phyloP scores from a whole-genome alignment of 805 yeast species.

The Yamadazyma laniorum region DNA sequence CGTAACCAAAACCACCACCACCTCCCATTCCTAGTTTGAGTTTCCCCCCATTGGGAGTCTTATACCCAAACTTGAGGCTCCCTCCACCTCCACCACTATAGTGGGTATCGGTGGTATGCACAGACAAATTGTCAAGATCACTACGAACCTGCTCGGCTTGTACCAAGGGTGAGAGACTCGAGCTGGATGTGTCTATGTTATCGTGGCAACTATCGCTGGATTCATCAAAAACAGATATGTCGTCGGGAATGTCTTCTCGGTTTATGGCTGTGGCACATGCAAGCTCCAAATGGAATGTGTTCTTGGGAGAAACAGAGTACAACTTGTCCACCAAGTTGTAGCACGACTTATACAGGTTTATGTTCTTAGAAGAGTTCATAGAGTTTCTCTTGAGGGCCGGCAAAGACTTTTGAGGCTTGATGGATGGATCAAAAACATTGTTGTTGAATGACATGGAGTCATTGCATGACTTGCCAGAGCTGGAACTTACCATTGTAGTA shows the following conservation, averaged over 20 bases:
- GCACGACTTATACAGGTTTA: slow-evolving; percentile 20
- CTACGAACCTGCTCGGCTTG: slow-evolving; percentile 1
- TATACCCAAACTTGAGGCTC: slow-evolving; percentile 14
- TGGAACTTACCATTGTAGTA: neutral
- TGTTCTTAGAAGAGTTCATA: slow-evolving; percentile 1
- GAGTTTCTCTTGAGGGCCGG: slow-evolving; percentile 6
- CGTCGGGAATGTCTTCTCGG: slow-evolving; percentile 7
- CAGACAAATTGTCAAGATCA: slow-evolving; percentile 9
- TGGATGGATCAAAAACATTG: slow-evolving; percentile 3
- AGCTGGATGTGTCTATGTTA: neutral
- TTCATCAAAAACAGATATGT: neutral
- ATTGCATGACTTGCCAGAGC: neutral
- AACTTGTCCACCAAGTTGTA: slow-evolving; percentile 32
- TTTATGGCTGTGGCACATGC: slow-evolving; percentile 24
- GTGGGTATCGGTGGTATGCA: slow-evolving; percentile 14
- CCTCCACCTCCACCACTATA: slow-evolving; percentile 31
- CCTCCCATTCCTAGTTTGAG: slow-evolving; percentile 22
- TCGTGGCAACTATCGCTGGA: neutral
- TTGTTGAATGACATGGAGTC: slow-evolving; percentile 3
- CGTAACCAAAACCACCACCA: slow-evolving; percentile 27
- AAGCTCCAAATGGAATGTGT: slow-evolving; percentile 34
- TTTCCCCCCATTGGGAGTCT: slow-evolving; percentile 22
- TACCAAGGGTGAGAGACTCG: neutral
- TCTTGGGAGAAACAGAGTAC: slow-evolving; percentile 41
- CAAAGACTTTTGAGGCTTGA: slow-evolving; percentile 6